Base-by-base conservation (phyloP, 2,329 filamentous ascomycete species). In the Catunica adiposa region DNA sequence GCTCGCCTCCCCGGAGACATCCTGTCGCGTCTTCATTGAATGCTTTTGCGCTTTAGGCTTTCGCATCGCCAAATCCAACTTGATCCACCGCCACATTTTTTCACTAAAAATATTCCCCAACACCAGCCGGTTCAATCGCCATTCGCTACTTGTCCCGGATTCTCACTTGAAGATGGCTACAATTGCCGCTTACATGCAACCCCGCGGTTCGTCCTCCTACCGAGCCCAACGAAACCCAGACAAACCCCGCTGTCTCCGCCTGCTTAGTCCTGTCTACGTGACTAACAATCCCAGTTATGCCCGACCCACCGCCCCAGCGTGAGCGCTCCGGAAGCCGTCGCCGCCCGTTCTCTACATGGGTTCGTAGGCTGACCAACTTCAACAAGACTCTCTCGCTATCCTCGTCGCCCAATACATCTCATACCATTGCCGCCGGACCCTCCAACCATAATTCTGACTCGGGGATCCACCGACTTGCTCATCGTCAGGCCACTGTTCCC, bases 311-410 rank as follows among this genome's bases (percentile, higher is more conserved):
- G 25, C 20, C 44, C 9, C 56, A 57, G 17, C 50, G 53, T 7
- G 56, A 55, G 51, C 56, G 56, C 34, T 57, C 58, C 25, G 55
- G 59, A n/a, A 51, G 53, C 63, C 84, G 88, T 61, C 83, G 89
- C 63, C 82, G 86, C 61, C 90, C 89, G 23, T 97, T 97, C 66
- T 80, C 89, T 50, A 86, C 83, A 62, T 94, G 90, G 85, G 88
- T 98, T 74, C 94, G 89, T 75, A 89, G 89, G 65, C 79, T 97
- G 57, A 83, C 89, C 59, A 90, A 84, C 67, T 83, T 95, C 70
- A 96, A 94, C 68, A 75, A 53, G 15, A 55, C 29, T 72, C 56
- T 82, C 82, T 3, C 84, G 82, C 31, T 79, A 77, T 60, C 75
- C 80, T 59, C 74, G 74, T 44, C 62, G 68, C 63, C 57, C 68